These are phyloP conservation scores for Backusella luteola DNA, from an alignment of 192 early-diverging fungal genomes.

Conservation along the genomic window DNA sequence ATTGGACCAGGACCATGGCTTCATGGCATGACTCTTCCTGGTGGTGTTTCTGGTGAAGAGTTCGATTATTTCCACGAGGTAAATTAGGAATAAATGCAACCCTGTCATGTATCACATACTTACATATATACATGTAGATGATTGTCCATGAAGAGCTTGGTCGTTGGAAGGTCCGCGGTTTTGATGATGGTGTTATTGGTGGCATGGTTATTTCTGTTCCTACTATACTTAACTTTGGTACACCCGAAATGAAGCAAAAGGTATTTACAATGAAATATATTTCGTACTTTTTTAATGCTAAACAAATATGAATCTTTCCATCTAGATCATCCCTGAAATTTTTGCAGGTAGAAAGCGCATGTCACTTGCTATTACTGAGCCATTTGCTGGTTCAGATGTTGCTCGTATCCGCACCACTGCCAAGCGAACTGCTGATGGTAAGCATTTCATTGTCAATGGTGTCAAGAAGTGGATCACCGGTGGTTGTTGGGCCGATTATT, in stretches of 20 bases:
- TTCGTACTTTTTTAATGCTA: background rate
- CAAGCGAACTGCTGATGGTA: constrained; percentile 62
- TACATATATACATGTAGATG: constrained; percentile 26
- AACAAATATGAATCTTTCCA: background rate
- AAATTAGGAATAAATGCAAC: background rate
- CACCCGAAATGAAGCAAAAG: constrained; percentile 60
- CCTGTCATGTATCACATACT: background rate
- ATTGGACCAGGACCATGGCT: constrained; percentile 52
- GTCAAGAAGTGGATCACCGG: constrained; percentile 87
- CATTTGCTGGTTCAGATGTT: constrained; percentile 72
- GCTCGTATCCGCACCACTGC: constrained; percentile 72
- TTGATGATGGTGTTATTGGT: constrained; percentile 68
- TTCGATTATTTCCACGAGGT: constrained; percentile 72
- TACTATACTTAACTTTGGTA: constrained; percentile 72
- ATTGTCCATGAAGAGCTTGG: constrained; percentile 67
- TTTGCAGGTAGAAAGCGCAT: constrained; percentile 75
- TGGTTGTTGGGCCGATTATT: constrained; percentile 44
- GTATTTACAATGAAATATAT: background rate
- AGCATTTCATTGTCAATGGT: constrained; percentile 79
- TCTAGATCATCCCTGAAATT: constrained; percentile 50
- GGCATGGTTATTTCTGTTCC: constrained; percentile 76
- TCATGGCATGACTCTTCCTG: constrained; percentile 39
- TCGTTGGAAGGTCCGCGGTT: constrained; percentile 76
- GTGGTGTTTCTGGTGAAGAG: constrained; percentile 56
- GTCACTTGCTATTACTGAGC: constrained; percentile 82